Conservation (phyloP, 2,329 filamentous ascomycete species). For the Diaporthe capsici region DNA sequence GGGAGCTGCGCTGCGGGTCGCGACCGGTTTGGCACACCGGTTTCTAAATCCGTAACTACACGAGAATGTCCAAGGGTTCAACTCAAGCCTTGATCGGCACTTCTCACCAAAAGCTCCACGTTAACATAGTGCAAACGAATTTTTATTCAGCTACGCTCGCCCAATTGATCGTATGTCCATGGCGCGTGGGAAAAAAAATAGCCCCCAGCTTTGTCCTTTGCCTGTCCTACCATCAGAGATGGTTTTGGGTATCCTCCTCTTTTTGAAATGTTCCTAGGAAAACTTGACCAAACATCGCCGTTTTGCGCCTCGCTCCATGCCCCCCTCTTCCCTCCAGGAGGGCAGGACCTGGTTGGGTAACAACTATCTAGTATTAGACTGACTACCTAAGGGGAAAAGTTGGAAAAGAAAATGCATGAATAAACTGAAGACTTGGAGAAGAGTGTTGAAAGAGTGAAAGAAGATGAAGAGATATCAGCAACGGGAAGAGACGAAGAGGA, state of each 20-base stretch:
- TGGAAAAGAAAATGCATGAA: constrained; percentile 12
- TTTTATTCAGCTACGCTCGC: constrained; percentile 20
- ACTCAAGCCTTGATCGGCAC: neutral
- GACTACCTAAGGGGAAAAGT: constrained; percentile 3
- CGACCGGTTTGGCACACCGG: constrained; percentile 17
- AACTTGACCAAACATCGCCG: constrained; percentile 18
- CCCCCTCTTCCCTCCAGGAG: constrained; percentile 10
- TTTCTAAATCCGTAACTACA: constrained; percentile 8
- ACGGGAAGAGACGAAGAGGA: constrained; percentile 32
- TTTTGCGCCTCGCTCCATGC: constrained; percentile 36
- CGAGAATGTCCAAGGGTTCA: neutral
- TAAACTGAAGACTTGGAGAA: constrained; percentile 11
- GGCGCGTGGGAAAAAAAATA: constrained; percentile 3
- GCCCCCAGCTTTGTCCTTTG: constrained; percentile 1
- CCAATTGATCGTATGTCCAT: constrained; percentile 24
- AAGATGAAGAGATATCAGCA: constrained; percentile 35
- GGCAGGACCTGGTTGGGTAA: constrained; percentile 13
- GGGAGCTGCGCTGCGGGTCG: constrained; percentile 20
- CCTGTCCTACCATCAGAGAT: constrained; percentile 17
- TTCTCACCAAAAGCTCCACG: neutral
- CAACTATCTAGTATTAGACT: constrained; percentile 35
- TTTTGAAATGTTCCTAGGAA: constrained; percentile 21
- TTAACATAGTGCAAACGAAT: neutral
- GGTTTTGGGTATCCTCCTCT: constrained; percentile 39
- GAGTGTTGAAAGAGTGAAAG: constrained; percentile 29